Conservation (phyloP, 2,329 filamentous ascomycete genomes). For the Chaetoscypha palmicola region DNA sequence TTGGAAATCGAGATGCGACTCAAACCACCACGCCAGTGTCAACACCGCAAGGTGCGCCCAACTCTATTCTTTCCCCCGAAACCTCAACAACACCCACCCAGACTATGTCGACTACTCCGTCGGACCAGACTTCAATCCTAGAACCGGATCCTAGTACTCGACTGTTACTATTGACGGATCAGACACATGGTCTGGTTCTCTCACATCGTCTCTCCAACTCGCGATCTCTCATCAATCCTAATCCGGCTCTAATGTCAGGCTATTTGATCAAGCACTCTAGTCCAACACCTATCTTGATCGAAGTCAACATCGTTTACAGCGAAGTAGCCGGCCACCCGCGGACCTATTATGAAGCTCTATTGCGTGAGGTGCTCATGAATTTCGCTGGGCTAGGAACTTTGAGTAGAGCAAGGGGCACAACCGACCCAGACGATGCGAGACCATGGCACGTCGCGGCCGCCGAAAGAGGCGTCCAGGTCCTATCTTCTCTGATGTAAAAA, state of each 20-base stretch:
- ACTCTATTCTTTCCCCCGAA: constrained; percentile 53
- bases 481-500: constrained; percentile 55
- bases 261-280: constrained; percentile 57
- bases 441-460: constrained; percentile 74
- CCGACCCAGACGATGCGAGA: constrained; percentile 53
- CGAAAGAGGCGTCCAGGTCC: constrained; percentile 57
- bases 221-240: constrained; percentile 45
- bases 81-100: constrained; percentile 31
- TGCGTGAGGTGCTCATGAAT: constrained; percentile 63
- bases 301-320: constrained; percentile 56
- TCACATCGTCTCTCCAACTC: constrained; percentile 59
- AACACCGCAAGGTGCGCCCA: constrained; percentile 47
- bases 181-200: constrained; percentile 68
- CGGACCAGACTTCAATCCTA: constrained; percentile 26
- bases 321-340: constrained; percentile 33
- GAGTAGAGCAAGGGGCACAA: constrained; percentile 57
- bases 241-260: constrained; percentile 53
- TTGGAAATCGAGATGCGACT: constrained; percentile 37
- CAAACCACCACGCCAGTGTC: constrained; percentile 54
- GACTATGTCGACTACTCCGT: constrained; percentile 17
- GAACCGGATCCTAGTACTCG: constrained; percentile 59
- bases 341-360: constrained; percentile 49
- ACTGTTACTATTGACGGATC: constrained; percentile 65
- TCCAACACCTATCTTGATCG: constrained; percentile 53
- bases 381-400: constrained; percentile 64